Conservation (phyloP, 345 rosid species). For the Euphorbia lathyris region DNA sequence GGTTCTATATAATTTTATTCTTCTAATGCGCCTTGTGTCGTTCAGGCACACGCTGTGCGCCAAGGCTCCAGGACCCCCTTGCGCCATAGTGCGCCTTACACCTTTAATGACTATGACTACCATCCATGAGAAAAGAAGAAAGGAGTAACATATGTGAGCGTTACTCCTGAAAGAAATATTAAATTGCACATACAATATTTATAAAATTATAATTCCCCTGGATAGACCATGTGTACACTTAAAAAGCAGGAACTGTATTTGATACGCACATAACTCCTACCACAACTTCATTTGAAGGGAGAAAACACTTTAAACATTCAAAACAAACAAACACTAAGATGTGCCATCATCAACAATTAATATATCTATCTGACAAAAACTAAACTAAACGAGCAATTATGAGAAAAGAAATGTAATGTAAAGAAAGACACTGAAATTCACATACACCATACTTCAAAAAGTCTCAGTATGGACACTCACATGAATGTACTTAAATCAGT, state of each 20-base stretch:
- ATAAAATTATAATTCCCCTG: background rate
- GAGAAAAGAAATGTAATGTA: background rate
- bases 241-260: background rate
- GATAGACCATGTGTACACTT: background rate
- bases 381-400: background rate
- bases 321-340: background rate
- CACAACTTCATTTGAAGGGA: background rate
- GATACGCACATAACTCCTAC: background rate
- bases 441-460: background rate
- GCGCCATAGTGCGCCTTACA: too few species aligned
- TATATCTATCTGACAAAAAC: background rate
- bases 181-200: background rate
- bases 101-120: too few species aligned
- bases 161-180: background rate
- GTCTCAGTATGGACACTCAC: background rate
- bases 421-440: background rate
- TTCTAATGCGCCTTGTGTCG: too few species aligned
- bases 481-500: background rate
- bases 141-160: background rate
- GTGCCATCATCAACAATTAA: background rate
- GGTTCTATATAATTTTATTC: too few species aligned
- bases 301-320: background rate
- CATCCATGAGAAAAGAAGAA: conserved; percentile 6
- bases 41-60: too few species aligned
- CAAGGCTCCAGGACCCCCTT: too few species aligned